phyloP scores from a whole-genome alignment of 192 early-diverging fungal species.

The Gamsiella multidivaricata region DNA sequence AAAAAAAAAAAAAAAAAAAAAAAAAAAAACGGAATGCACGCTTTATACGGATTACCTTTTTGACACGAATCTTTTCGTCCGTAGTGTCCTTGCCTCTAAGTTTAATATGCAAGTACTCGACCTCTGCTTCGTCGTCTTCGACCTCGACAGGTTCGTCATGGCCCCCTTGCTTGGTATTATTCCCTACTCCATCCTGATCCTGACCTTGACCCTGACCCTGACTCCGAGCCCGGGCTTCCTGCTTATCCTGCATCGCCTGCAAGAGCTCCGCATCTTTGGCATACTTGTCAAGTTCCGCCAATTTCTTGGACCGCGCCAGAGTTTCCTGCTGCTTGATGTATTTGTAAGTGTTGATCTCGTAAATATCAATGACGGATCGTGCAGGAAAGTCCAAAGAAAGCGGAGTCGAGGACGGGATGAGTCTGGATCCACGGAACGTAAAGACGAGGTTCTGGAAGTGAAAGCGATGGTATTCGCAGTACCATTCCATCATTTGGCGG shows the following conservation, averaged over 20 bases:
- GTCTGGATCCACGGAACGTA: constrained; percentile 14
- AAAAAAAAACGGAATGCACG: neutral
- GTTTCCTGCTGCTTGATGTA: constrained; percentile 31
- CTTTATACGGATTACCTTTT: constrained; percentile 38
- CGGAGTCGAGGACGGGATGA: constrained; percentile 47
- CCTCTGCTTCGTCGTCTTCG: neutral
- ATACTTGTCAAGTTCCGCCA: constrained; percentile 27
- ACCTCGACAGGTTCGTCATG: neutral
- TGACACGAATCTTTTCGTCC: constrained; percentile 49
- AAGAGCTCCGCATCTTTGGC: constrained; percentile 8
- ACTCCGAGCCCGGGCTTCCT: too few relatives aligned
- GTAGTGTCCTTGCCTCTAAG: constrained; percentile 35
- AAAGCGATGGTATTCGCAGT: constrained; percentile 16
- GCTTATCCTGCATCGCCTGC: neutral
- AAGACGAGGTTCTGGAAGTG: constrained; percentile 12
- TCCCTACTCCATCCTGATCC: neutral
- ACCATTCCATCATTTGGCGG: constrained; percentile 21
- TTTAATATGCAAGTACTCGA: constrained; percentile 36
- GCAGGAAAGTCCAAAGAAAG: constrained; percentile 15
- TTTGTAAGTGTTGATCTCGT: constrained; percentile 11
- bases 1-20: constrained; percentile 46
- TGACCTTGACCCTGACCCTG: too few relatives aligned
- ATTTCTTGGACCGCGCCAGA: too few relatives aligned
- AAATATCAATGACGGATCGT: constrained; percentile 23
- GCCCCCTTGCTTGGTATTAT: neutral